phyloP scores from a whole-genome alignment of 2,329 filamentous ascomycete species.

The Fusarium subglutinans region DNA sequence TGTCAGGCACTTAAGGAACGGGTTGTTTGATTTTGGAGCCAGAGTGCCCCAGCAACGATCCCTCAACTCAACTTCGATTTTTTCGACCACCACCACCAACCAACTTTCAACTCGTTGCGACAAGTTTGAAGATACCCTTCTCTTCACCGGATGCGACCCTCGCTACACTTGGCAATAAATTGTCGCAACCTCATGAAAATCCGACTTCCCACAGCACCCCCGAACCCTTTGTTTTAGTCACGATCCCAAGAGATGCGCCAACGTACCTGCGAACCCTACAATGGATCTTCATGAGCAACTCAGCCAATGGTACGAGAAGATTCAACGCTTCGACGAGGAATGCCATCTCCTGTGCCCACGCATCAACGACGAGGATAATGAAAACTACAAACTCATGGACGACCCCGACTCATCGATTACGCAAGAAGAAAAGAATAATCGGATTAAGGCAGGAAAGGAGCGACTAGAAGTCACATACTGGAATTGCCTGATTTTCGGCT shows the following conservation, averaged over 20 bases:
- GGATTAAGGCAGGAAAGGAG: conserved; percentile 63
- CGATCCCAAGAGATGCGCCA: conserved; percentile 34
- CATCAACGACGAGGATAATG: conserved; percentile 67
- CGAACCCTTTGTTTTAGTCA: conserved; percentile 5
- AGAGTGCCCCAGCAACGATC: conserved; percentile 30
- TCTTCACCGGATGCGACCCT: not conserved
- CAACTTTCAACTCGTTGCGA: not conserved
- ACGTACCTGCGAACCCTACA: conserved; percentile 23
- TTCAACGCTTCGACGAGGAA: conserved; percentile 55
- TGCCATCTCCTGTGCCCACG: conserved; percentile 76
- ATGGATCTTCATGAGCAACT: conserved; percentile 57
- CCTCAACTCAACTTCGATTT: conserved; percentile 8
- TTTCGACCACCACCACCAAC: not conserved
- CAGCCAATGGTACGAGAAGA: conserved; percentile 54
- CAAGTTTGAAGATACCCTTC: not conserved
- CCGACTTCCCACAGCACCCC: not conserved
- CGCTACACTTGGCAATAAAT: not conserved
- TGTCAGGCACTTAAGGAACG: conserved; percentile 6
- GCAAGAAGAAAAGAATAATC: conserved; percentile 58
- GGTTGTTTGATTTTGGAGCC: conserved; percentile 11
- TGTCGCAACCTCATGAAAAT: conserved; percentile 6
- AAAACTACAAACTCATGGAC: conserved; percentile 64
- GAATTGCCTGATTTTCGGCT: conserved; percentile 75
- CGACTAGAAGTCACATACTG: conserved; percentile 72
- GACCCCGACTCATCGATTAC: conserved; percentile 61